Evolutionary conservation across 768 basidiomycete species (phyloP), one percentile per base, ranked within the genome.

Genomic region (Trametes meyenii): DNA sequence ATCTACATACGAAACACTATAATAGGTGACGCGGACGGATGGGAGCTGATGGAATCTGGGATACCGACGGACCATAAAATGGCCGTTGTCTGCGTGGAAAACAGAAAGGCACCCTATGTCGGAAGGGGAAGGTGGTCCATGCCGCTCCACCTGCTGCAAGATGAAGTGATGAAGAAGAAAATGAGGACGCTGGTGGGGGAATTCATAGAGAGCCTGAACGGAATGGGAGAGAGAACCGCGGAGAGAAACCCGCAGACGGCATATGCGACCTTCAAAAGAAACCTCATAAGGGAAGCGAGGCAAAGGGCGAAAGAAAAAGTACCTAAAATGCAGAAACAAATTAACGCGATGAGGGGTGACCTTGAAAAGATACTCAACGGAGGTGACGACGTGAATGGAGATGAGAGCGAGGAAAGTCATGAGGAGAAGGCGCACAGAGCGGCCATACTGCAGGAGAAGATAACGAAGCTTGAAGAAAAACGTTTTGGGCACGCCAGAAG

Each of bases 101-200:
- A 53, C 35, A 1, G 33, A 16, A 17, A 43, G n/a, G 40, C 54
- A 2, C 63, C 59, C 0, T 51, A 51, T 42, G 26, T 61, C 0
- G 63, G 63, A 1, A 45, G 23, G 19, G 63, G 63, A 6, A 45
- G 59, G 29, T 64, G 63, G 63, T 7, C 21, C 0, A 29, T 45
- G 46, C 42, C 50, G 17, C 33, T 43, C 26, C n/a, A 24, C 39
- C 49, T 62, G 16, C 50, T 45, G 5, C 24, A 40, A 12, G 46
- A 57, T 17, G 16, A 19, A 10, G 11, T 17, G 8, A 12, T 52
- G 8, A 12, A 7, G 1, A 3, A 6, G 2, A 38, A 8, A 6
- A 38, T 52, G 36, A 38, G 4, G 21, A 21, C 36, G n/a, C n/a
- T n/a, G n/a, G n/a, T n/a, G n/a, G n/a, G n/a, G n/a, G n/a, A n/a